Percentiles rank a stretch among this genome's conserved stretches.
These are phyloP conservation scores for Rhodotorula sp. DNA, from an alignment of 1,284 basidiomycete genomes.

Conservation along the genomic window DNA sequence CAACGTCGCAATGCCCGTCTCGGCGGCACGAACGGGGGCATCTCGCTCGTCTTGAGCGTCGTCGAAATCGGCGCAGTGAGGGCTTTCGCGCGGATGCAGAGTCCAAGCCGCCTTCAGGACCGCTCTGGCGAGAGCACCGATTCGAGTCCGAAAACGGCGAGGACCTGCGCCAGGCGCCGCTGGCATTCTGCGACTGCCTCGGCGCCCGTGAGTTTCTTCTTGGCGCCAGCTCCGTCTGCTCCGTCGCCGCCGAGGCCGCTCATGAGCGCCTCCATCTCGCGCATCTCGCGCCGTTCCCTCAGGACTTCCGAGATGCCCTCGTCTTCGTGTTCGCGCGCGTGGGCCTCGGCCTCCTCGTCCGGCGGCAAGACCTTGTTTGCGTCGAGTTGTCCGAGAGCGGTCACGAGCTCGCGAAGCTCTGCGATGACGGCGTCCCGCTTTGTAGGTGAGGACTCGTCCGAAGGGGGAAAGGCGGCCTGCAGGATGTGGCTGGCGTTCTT, in stretches of 20 bases:
- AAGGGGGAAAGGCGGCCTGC: conserved; percentile 37
- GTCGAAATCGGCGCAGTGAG: not conserved
- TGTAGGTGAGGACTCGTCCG: not conserved
- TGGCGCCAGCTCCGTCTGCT: not conserved
- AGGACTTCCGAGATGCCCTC: conserved; percentile 45
- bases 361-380: conserved; percentile 66
- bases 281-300: conserved; percentile 40
- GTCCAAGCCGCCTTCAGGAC: not conserved
- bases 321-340: conserved; percentile 57
- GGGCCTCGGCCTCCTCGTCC: conserved; percentile 68
- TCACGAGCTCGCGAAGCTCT: conserved; percentile 59
- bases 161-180: conserved; percentile 18
- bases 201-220: not conserved
- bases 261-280: conserved; percentile 43
- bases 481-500: conserved; percentile 19
- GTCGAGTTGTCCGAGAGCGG: conserved; percentile 59
- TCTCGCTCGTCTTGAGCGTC: not conserved
- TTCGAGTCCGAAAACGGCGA: conserved; percentile 32
- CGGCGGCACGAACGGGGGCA: too few relatives aligned
- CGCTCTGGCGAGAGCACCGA: conserved; percentile 12
- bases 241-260: conserved; percentile 21
- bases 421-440: conserved; percentile 22
- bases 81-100: not conserved
- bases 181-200: conserved; percentile 30
- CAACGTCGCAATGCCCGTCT: too few relatives aligned